Evolutionary conservation across 176 grass and related monocot genomes (phyloP), one percentile per base, ranked within the genome.

Genomic region (Aegilops tauschii): DNA sequence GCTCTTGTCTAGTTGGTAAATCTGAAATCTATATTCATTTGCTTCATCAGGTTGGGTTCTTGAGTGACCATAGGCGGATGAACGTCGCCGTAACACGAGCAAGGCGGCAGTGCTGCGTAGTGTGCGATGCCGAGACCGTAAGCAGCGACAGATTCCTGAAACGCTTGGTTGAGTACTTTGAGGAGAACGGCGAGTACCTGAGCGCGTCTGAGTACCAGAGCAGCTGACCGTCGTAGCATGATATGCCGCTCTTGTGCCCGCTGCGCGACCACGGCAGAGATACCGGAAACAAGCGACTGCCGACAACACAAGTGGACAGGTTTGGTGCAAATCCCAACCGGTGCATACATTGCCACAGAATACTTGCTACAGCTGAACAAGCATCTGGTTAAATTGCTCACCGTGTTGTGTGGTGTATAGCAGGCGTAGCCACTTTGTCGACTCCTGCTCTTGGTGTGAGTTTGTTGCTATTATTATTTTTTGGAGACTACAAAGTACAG

Each of bases 61-160:
- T 98, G 87, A 95, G 93, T 44, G 96, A 94, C 61, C 90, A 94
- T 28, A 94, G 96, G 80, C 88, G 96, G 84, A 98, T 98, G 93
- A 98, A 98, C 49, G 96, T 98, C 1, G 96, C 96, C 5, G 96
- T 98, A 40, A 98, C 96, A 63, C 93, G 96, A 14, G 93, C 93
- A 10, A 87, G 96, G 84, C 92, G 93, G 75, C 96, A 98, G 69
- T 98, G 96, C 65, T 96, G 96, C 70, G 79, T 98, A 70, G 92
- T 98, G 50, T 98, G 93, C 1, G 92, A 98, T 21, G 90, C 82
- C 13, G 96, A 98, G 77, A 98, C 96, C 37, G 90, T 96, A 71
- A 94, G 88, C 79, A 80, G 76, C 5, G 78, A 98, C 77, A 89
- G 45, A 42, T 98, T 98, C 86, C 90, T 98, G 85, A 94, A 94